Evolutionary conservation across 1,284 basidiomycete species (phyloP), one percentile per base, ranked within the genome.

Genomic region (Pseudozyma tsukubaensis): DNA sequence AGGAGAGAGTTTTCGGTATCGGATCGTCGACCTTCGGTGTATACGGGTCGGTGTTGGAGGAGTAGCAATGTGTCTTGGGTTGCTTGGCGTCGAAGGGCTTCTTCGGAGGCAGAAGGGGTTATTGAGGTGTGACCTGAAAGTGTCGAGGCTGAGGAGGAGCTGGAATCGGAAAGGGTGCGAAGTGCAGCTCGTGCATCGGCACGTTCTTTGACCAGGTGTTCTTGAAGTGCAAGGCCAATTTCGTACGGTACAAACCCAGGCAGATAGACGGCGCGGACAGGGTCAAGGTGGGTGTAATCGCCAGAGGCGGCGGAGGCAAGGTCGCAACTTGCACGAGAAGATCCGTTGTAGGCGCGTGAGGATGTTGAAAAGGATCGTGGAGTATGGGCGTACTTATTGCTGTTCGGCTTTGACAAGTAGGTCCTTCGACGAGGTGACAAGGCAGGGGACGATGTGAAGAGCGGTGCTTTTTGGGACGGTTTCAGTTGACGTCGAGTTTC

Each of bases 41-140:
- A 99, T 0, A 97, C 95, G 6, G 96, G 96, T 10, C 91, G 89
- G 79, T 99, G 96, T 85, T 99, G 79, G 19, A 89, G 82, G 21
- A 89, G 71, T 4, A 89, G 80, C 12, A 89, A 60, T 11, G 88
- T 81, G 72, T 89, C 88, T 45, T 86, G 85, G 8, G 62, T 63
- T 0, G 86, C 86, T 18, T 83, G 59, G 43, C 58, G 59, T 59
- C 61, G 29, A 59, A 85, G 65, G 66, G 66, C 14, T 37, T 74
- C 75, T 2, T 80, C 74, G 68, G 21, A 91, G 86, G 83, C 92
- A 89, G 49, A 89, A 79, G 51, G 88, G 1, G 40, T 21, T 49
- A 71, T 47, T 85, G 73, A 93, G 90, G 18, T 93, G 6, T 37
- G 51, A 0, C 71, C 71, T 10, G 71, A 32, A 1, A 59, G 40